Base-by-base conservation (phyloP, 805 yeast genomes). In the Metschnikowia borealis region DNA sequence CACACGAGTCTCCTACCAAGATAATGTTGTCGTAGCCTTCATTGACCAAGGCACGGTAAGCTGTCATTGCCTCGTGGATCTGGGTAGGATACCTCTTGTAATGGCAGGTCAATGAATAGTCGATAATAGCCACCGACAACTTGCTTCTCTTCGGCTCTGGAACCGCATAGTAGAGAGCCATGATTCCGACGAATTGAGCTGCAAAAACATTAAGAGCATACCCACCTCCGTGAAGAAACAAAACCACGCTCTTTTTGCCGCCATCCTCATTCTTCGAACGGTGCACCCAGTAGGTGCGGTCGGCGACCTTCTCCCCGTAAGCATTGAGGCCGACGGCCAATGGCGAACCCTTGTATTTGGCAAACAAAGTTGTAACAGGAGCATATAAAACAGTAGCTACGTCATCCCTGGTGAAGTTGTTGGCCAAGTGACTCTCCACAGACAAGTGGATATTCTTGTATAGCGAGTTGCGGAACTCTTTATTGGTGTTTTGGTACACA, bases 361-460 rank as follows among this genome's bases (percentile, higher is more conserved):
- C 36, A 36, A 69, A 40, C 23, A 61, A 34, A 17, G 51, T 52
- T 1, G 60, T 45, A 45, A 63, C 55, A 5, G 71, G 68, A 20
- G 51, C 37, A 48, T 65, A 55, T 36, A 62, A 55, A 17, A 64
- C 51, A 2, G 46, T 15, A 3, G 57, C 60, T 21, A 62, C 64
- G 46, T 66, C 70, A 0, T 46, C 44, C 34, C 62, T 60, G 5
- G 56, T 46, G 47, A 54, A 62, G 32, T 57, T 49, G 20, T 61
- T 58, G 26, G 69, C 62, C 39, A 68, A 59, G 47, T 65, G 69
- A 42, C 54, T 55, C 42, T 61, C 63, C 8, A 62, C 57, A 17
- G 68, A 46, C 37, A 67, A 51, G 40, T 64, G 62, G 18, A 68
- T 38, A 51, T 68, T 69, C 36, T 68, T 69, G 56, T 57, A 59